A percentile compares a stretch with the other conserved stretches of the same genome.
Evolutionary conservation across 768 basidiomycete species (phyloP).

Genomic region (Lepiota subincarnata): DNA sequence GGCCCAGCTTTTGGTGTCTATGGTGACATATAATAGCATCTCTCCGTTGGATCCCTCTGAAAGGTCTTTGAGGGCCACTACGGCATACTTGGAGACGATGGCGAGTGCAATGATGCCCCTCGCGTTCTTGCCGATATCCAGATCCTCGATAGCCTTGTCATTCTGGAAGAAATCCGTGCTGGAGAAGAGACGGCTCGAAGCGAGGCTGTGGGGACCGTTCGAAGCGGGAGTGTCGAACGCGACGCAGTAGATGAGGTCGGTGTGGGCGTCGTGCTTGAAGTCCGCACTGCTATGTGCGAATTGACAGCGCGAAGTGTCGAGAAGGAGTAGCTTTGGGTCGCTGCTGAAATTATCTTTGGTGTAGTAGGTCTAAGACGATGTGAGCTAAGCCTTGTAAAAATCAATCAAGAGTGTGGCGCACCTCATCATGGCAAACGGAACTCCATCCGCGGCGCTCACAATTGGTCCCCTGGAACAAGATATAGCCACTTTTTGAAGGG

Average conservation of each 20-base stretch:
- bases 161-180: conserved; percentile 79
- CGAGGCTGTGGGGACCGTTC: conserved; percentile 45
- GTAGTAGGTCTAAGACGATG: conserved; percentile 68
- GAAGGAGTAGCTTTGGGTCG: conserved; percentile 52
- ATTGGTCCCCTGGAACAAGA: conserved; percentile 72
- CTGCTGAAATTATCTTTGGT: conserved; percentile 80
- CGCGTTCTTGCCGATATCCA: conserved; percentile 82
- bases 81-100: conserved; percentile 87
- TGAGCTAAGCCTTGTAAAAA: conserved; percentile 11
- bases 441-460: conserved; percentile 58
- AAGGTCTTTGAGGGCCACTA: conserved; percentile 82
- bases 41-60: conserved; percentile 53
- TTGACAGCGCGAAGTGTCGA: conserved; percentile 73
- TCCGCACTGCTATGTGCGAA: conserved; percentile 87
- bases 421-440: conserved; percentile 68
- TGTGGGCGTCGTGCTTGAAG: conserved; percentile 73
- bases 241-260: conserved; percentile 84
- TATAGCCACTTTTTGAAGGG: conserved; percentile 60
- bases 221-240: conserved; percentile 65
- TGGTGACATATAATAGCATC: conserved; percentile 82
- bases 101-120: conserved; percentile 91
- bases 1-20: conserved; percentile 82
- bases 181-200: conserved; percentile 72
- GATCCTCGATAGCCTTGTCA: conserved; percentile 67
- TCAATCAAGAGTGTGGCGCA: conserved; percentile 25